Percentiles rank a stretch among this genome's conserved stretches.
These are phyloP conservation scores for Coemansia sp. DNA, from an alignment of 192 early-diverging fungal genomes.

Conservation along the genomic window DNA sequence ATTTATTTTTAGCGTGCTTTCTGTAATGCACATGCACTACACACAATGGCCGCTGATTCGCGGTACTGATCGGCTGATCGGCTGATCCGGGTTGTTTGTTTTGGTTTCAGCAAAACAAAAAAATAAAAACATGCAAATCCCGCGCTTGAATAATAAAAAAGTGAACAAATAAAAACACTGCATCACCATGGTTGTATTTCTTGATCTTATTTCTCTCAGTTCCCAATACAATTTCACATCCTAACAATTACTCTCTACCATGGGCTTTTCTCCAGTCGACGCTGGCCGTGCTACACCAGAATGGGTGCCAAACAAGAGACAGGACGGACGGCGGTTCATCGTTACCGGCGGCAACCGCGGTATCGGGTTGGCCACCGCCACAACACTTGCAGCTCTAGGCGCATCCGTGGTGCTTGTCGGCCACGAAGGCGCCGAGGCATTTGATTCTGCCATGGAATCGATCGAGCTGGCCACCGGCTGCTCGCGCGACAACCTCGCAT, in stretches of 20 bases:
- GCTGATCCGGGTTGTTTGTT: no score
- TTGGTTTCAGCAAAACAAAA: no score
- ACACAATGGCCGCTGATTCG: no score
- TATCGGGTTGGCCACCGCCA: constrained; percentile 46
- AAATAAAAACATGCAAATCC: no score
- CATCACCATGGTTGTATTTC: no score
- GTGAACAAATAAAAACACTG: no score
- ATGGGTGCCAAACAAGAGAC: constrained; percentile 41
- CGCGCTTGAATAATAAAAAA: no score
- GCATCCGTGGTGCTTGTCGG: constrained; percentile 45
- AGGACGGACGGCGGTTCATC: constrained; percentile 39
- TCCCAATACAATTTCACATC: neutral
- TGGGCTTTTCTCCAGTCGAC: constrained; percentile 47
- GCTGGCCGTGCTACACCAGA: constrained; percentile 11
- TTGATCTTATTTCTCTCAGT: neutral
- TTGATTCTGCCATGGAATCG: constrained; percentile 40
- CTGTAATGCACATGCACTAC: no score
- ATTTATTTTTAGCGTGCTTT: no score
- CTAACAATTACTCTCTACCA: neutral
- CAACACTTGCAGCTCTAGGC: constrained; percentile 42
- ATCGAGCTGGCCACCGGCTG: constrained; percentile 46
- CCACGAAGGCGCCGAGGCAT: constrained; percentile 39
- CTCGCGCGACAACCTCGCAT: constrained; percentile 27
- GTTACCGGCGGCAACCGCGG: constrained; percentile 54
- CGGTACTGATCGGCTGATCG: no score